Conservation (phyloP, 768 basidiomycete genomes). For the Sarcomyxa edulis region DNA sequence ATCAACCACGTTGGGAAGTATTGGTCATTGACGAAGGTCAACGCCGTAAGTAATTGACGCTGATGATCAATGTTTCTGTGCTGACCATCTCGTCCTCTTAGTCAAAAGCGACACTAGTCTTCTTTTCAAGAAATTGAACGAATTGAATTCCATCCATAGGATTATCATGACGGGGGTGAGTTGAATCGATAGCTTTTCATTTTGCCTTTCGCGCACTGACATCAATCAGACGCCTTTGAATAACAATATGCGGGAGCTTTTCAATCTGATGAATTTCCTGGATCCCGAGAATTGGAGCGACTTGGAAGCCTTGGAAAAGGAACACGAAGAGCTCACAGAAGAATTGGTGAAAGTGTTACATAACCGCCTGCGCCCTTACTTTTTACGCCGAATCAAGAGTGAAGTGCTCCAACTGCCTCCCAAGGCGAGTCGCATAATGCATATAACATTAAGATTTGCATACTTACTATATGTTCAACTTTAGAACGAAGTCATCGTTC, state of each 20-base stretch:
- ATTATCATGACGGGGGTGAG: conserved; percentile 86
- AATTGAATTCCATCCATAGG: conserved; percentile 72
- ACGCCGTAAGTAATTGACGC: conserved; percentile 53
- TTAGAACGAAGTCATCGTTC: conserved; percentile 89
- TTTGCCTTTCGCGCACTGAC: not conserved
- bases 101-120: conserved; percentile 81
- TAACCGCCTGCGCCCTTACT: conserved; percentile 76
- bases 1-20: conserved; percentile 87
- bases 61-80: conserved; percentile 8
- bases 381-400: conserved; percentile 89
- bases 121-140: conserved; percentile 78
- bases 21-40: conserved; percentile 93
- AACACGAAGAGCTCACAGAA: conserved; percentile 75
- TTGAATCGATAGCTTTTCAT: conserved; percentile 6
- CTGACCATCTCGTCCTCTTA: conserved; percentile 22
- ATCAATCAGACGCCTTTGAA: conserved; percentile 77
- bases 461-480: conserved; percentile 1
- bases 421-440: conserved; percentile 47
- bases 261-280: conserved; percentile 96
- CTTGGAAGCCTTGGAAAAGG: conserved; percentile 64
- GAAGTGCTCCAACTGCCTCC: conserved; percentile 90
- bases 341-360: conserved; percentile 81
- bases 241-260: conserved; percentile 94
- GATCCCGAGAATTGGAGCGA: conserved; percentile 75
- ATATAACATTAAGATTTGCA: not conserved